These are phyloP conservation scores for Lepidium sativum DNA, from an alignment of 345 rosid species.

Conservation along the genomic window DNA sequence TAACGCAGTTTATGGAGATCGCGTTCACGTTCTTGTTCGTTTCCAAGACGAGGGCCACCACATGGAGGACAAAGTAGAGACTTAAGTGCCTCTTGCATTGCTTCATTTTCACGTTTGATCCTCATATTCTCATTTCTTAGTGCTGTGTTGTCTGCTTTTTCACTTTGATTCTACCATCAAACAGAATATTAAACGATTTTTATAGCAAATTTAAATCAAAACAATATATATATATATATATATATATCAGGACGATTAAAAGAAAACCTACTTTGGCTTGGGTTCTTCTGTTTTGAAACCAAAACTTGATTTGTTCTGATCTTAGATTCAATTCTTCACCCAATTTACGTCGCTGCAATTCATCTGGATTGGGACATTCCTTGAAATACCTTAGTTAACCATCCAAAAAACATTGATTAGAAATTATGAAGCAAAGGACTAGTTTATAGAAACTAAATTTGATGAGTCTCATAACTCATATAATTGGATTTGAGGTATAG, in stretches of 20 bases:
- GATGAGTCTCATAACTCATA: too few relatives aligned
- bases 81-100: slow-evolving; percentile 46
- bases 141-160: slow-evolving; percentile 36
- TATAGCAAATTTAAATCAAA: not conserved
- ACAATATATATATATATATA: too few relatives aligned
- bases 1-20: slow-evolving; percentile 32
- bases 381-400: slow-evolving; percentile 45
- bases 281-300: too few relatives aligned
- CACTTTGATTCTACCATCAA: slow-evolving; percentile 40
- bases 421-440: not conserved
- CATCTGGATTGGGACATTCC: slow-evolving; percentile 72
- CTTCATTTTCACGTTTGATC: slow-evolving; percentile 43
- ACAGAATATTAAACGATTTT: not conserved
- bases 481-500: too few relatives aligned
- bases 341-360: slow-evolving; percentile 43
- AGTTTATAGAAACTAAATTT: too few relatives aligned
- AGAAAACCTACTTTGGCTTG: slow-evolving; percentile 37
- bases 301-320: slow-evolving; percentile 5
- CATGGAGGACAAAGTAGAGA: slow-evolving; percentile 58
- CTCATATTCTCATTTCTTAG: slow-evolving; percentile 51
- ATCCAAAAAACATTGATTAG: not conserved
- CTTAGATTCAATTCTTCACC: slow-evolving; percentile 46
- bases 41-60: slow-evolving; percentile 54
- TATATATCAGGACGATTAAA: too few relatives aligned
- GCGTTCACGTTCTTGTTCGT: slow-evolving; percentile 30